phyloP scores from a whole-genome alignment of 768 basidiomycete species.

The Trametes maxima region DNA sequence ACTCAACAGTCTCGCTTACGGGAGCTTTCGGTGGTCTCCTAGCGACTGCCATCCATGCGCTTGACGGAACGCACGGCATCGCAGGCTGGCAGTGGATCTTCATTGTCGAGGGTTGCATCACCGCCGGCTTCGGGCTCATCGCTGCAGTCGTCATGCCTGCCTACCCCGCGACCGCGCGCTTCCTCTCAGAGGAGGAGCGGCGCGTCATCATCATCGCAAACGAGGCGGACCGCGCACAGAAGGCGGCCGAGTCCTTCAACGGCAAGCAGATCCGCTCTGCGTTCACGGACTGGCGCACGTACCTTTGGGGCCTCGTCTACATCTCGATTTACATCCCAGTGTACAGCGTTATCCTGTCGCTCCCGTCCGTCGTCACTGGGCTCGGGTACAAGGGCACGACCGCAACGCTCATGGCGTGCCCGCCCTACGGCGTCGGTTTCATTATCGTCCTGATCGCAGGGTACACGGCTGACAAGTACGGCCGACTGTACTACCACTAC shows the following conservation, averaged over 20 bases:
- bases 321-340: slow-evolving; percentile 49
- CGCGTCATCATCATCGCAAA: slow-evolving; percentile 42
- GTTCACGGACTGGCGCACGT: slow-evolving; percentile 43
- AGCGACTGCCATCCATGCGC: slow-evolving; percentile 41
- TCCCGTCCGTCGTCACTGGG: slow-evolving; percentile 68
- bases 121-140: slow-evolving; percentile 40
- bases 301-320: slow-evolving; percentile 43
- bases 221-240: slow-evolving; percentile 40
- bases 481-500: slow-evolving; percentile 32
- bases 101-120: slow-evolving; percentile 52
- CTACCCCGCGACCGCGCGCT: slow-evolving; percentile 48
- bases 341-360: slow-evolving; percentile 54
- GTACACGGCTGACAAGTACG: slow-evolving; percentile 30
- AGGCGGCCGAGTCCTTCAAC: slow-evolving; percentile 36
- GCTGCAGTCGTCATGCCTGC: slow-evolving; percentile 44
- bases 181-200: slow-evolving; percentile 48
- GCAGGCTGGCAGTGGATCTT: slow-evolving; percentile 45
- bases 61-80: slow-evolving; percentile 41
- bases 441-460: slow-evolving; percentile 28
- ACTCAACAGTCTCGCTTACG: slow-evolving; percentile 33
- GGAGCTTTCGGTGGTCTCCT: slow-evolving; percentile 31
- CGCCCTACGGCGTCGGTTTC: slow-evolving; percentile 43
- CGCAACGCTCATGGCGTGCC: slow-evolving; percentile 67
- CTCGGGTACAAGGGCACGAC: slow-evolving; percentile 57
- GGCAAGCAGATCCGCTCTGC: slow-evolving; percentile 40